These are phyloP conservation scores for Pseudogymnoascus pannorum DNA, from an alignment of 2,329 filamentous ascomycete species.

Conservation along the genomic window DNA sequence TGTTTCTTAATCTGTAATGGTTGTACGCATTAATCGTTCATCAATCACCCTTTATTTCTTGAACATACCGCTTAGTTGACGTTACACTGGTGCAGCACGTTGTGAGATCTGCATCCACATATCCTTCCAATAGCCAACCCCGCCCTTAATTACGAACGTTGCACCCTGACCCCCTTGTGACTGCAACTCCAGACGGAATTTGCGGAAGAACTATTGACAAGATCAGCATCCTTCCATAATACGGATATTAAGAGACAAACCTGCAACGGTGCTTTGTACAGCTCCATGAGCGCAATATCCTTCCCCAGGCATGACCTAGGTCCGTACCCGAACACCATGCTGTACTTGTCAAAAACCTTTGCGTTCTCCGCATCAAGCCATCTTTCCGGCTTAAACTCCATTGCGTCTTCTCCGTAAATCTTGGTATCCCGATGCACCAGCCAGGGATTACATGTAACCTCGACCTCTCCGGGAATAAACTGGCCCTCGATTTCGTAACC, in stretches of 20 bases:
- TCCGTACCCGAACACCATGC: slow-evolving; percentile 44
- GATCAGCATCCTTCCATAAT: not conserved
- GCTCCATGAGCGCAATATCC: slow-evolving; percentile 45
- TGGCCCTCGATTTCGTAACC: slow-evolving; percentile 20
- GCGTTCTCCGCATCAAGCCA: slow-evolving; percentile 38
- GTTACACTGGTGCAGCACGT: slow-evolving; percentile 4
- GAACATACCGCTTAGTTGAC: not conserved
- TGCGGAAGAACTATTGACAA: slow-evolving; percentile 33
- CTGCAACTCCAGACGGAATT: slow-evolving; percentile 29
- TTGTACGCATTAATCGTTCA: not conserved
- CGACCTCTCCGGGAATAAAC: slow-evolving; percentile 26
- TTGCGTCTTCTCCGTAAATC: slow-evolving; percentile 37
- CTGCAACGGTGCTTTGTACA: slow-evolving; percentile 38
- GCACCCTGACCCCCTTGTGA: slow-evolving; percentile 27
- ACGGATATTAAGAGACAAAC: slow-evolving; percentile 10
- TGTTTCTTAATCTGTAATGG: not conserved
- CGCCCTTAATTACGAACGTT: slow-evolving; percentile 35
- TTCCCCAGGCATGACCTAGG: slow-evolving; percentile 40
- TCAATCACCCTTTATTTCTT: not conserved
- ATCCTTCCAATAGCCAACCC: slow-evolving; percentile 35
- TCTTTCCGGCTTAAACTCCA: slow-evolving; percentile 41
- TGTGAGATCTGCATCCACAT: slow-evolving; percentile 32
- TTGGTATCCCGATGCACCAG: slow-evolving; percentile 37
- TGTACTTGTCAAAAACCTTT: slow-evolving; percentile 39
- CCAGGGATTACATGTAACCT: slow-evolving; percentile 42